Base-by-base conservation (phyloP, 164 flowering plant species). In the Stephania yunnanensis region DNA sequence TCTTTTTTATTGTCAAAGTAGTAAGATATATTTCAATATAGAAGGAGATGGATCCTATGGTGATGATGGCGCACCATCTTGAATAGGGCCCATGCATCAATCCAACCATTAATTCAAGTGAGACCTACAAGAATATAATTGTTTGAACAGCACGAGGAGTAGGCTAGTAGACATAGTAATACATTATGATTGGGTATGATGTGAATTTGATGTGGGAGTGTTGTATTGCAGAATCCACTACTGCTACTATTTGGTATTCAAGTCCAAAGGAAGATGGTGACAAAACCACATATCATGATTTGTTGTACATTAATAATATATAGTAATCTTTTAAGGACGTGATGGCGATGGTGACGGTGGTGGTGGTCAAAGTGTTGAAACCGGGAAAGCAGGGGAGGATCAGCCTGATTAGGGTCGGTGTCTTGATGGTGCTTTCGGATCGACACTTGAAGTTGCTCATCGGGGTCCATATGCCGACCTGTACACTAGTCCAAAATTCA, bases 351-450 rank as follows among this genome's bases (percentile, higher is more conserved):
- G 13, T 48, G 6, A 58, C 8, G 65, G 65, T 58, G 65, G 64
- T 58, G 5, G n/a, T 61, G 66, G 66, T 61, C 66, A 61, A 61
- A 61, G 22, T n/a, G 66, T 61, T 61, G 66, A 61, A 61, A 61
- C 66, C 66, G 25, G 66, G 20, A 58, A 61, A 61, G 66, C 20
- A 19, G 29, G 66, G 25, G 65, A 3, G 42, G 42, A 36, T 36
- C 42, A 36, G 3, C 42, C 42, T 36, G 42, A 4, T 58, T 4
- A 10, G 66, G 6, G 66, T 19, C 22, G 66, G 66, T n/a, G 66
- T 61, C 66, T 20, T 7, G 22, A n/a, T 61, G 25, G 20, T 61
- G 22, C 66, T 10, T 50, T 0, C 1, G 55, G 12, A 50, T 15
- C 55, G 11, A 50, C 55, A 11, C 11, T 50, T 50, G 55, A 50